Evolutionary conservation across 306 rosid species (phyloP).

Genomic region (Malus sieversii): DNA sequence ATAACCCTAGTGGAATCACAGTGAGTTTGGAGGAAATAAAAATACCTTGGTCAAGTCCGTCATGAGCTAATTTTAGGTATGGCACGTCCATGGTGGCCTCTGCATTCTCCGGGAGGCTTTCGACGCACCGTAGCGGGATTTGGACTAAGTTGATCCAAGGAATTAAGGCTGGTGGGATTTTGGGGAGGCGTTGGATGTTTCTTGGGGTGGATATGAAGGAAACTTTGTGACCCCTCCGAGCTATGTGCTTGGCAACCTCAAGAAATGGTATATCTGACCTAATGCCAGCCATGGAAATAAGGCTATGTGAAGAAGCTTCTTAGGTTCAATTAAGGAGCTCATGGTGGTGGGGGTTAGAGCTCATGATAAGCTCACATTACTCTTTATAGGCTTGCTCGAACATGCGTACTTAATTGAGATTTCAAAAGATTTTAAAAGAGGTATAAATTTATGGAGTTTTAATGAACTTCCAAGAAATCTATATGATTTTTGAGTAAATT

Average conservation of each 20-base stretch:
- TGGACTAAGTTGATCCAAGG: constrained; percentile 15
- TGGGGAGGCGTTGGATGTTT: constrained; percentile 42
- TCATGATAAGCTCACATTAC: neutral
- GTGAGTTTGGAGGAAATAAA: constrained; percentile 17
- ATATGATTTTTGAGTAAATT: too few species aligned
- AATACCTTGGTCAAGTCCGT: constrained; percentile 33
- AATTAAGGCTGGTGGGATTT: constrained; percentile 7
- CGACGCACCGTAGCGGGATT: constrained; percentile 7
- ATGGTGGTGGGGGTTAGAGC: neutral
- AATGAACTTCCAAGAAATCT: too few species aligned
- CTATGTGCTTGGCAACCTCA: constrained; percentile 34
- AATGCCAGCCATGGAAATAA: constrained; percentile 50
- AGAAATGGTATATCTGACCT: constrained; percentile 37
- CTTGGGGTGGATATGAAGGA: constrained; percentile 39
- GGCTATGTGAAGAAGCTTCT: constrained; percentile 33
- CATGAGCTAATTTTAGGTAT: constrained; percentile 33
- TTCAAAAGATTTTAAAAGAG: too few species aligned
- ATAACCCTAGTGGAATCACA: constrained; percentile 15
- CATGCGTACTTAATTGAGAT: too few species aligned
- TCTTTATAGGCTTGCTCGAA: too few species aligned
- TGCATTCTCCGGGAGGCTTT: constrained; percentile 25
- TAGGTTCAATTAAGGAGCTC: neutral
- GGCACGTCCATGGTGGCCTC: constrained; percentile 48
- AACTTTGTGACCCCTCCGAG: constrained; percentile 31
- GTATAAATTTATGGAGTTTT: too few species aligned